Percentiles rank a stretch among this genome's conserved stretches.
Conservation (phyloP, 208 protist genomes). For the Leishmania lainsoni region DNA sequence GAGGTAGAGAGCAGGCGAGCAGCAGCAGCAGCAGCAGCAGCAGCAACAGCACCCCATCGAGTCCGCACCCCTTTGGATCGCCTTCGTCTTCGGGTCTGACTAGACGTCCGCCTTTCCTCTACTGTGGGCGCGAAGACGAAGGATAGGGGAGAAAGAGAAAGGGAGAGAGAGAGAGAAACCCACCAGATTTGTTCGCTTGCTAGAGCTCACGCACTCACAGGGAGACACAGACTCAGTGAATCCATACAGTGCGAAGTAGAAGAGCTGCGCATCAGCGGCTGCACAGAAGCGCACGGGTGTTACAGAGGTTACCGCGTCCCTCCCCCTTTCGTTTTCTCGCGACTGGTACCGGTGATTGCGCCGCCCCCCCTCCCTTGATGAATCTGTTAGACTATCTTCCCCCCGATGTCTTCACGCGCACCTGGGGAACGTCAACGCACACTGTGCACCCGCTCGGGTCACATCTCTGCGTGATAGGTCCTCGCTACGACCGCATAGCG, state of each 20-base stretch:
- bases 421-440: constrained; percentile 12
- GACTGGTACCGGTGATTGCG: not conserved
- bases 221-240: not conserved
- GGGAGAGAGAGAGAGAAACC: not conserved
- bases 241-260: not conserved
- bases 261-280: not conserved
- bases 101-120: not conserved
- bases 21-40: too few species aligned
- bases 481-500: constrained; percentile 7
- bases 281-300: not conserved
- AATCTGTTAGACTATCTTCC: constrained; percentile 20
- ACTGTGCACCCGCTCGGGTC: constrained; percentile 8
- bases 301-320: not conserved
- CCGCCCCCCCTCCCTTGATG: constrained; percentile 1
- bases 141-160: not conserved
- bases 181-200: not conserved
- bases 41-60: too few species aligned
- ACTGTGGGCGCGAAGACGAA: not conserved
- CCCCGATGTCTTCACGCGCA: constrained; percentile 14
- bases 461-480: constrained; percentile 16
- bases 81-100: too few species aligned
- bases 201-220: not conserved
- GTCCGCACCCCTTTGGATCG: too few species aligned
- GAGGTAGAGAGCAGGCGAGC: too few species aligned
- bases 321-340: not conserved